Evolutionary conservation across 2,329 filamentous ascomycete genomes (phyloP).

Genomic region (Phoma sp.): DNA sequence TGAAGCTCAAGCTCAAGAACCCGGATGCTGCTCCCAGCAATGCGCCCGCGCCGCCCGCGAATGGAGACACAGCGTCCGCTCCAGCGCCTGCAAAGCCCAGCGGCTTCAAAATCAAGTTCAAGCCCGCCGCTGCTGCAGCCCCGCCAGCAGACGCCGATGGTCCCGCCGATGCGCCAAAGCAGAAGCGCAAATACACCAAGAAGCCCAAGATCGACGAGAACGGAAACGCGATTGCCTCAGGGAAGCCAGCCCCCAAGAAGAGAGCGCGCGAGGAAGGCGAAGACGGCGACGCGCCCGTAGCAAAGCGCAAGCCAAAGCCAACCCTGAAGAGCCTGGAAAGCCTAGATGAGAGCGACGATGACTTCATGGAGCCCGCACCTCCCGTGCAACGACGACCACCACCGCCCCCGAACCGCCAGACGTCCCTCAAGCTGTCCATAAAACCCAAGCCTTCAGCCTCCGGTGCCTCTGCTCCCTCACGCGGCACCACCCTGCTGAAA

Average conservation of each 20-base stretch:
- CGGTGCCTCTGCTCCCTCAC: conserved; percentile 17
- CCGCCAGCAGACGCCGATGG: conserved; percentile 38
- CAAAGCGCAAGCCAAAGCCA: conserved; percentile 48
- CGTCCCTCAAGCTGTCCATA: conserved; percentile 42
- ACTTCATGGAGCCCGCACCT: conserved; percentile 29
- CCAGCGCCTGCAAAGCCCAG: conserved; percentile 20
- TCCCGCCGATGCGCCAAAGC: conserved; percentile 45
- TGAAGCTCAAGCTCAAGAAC: conserved; percentile 47
- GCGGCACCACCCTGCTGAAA: conserved; percentile 39
- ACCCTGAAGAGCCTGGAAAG: conserved; percentile 43
- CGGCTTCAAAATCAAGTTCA: conserved; percentile 45
- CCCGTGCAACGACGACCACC: conserved; percentile 13
- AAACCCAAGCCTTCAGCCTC: conserved; percentile 38
- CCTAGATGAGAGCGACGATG: conserved; percentile 33
- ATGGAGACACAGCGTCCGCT: conserved; percentile 21
- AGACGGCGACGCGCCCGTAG: conserved; percentile 31
- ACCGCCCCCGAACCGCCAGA: conserved; percentile 23
- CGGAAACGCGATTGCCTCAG: conserved; percentile 31
- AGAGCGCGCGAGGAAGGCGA: conserved; percentile 47
- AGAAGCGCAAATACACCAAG: conserved; percentile 54
- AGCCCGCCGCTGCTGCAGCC: conserved; percentile 25
- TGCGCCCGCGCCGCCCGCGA: conserved; percentile 24
- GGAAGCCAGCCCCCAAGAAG: conserved; percentile 44
- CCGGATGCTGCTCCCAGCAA: conserved; percentile 27
- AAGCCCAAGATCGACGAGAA: conserved; percentile 47